Base-by-base conservation (phyloP, 768 basidiomycete species). In the Boletus edulis region DNA sequence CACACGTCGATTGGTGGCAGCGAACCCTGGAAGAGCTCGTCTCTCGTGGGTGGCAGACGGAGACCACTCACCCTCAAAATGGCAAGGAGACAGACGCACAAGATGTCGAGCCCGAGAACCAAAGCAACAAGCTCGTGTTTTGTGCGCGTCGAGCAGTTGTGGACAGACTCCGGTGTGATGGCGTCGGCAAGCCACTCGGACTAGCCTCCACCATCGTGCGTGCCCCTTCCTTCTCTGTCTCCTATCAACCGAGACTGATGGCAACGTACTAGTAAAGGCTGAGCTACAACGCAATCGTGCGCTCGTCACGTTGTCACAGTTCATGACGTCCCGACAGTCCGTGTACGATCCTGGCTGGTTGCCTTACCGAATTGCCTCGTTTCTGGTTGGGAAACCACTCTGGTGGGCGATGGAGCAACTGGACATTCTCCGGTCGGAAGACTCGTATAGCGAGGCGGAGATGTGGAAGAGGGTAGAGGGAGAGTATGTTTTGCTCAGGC, bases 1-100 rank as follows among this genome's bases (percentile, higher is more conserved):
- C 91, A 12, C 90, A 91, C 64, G 75, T 93, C 31, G 83, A 86
- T 51, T 98, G 94, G 94, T 98, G 95, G 95, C 82, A 81, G 34
- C 73, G 75, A 43, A 81, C 84, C 0, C 75, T 94, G 10, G 81
- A 88, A 61, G 74, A 75, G 15, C 65, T 88, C 38, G 81, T 87
- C n/a, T 67, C 75, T 50, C 75, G 74, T 24, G 87, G 87, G 1
- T 72, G 83, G 64, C 84, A 88, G 56, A 65, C 48, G 41, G 64
- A 51, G 11, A 62, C 53, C 12, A 63, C 62, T 20, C 54, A 31
- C 38, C 12, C 39, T 20, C 39, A 3, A 20, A 60, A 64, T 20
- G 48, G 46, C 22, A 56, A 58, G 27, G 55, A 58, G 37, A 37
- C 54, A 4, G 60, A 59, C 12, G 5, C 43, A 13, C 38, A 47